Evolutionary conservation across 441 rosid species (phyloP).

Genomic region (Biscutella auriculata): DNA sequence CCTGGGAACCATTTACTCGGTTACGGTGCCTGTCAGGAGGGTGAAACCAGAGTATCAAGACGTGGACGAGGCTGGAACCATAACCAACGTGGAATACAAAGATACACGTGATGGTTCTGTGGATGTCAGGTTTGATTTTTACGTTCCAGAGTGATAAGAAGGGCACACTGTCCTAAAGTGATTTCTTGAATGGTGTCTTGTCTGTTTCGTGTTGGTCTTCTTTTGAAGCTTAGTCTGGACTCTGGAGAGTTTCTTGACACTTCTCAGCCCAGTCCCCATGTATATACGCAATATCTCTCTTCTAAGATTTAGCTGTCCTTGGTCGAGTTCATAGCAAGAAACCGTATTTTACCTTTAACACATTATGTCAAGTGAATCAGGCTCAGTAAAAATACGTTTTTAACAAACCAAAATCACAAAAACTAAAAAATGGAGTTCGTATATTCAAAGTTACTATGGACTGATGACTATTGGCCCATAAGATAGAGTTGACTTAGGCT

Average conservation of each 20-base stretch:
- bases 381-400: too few relatives aligned
- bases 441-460: too few relatives aligned
- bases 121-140: slow-evolving; percentile 88
- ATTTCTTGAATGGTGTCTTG: slow-evolving; percentile 7
- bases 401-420: too few relatives aligned
- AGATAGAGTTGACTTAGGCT: too few relatives aligned
- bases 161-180: not conserved
- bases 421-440: too few relatives aligned
- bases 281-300: slow-evolving; percentile 27
- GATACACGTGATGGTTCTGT: slow-evolving; percentile 73
- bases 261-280: not conserved
- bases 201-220: slow-evolving; percentile 12
- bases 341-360: not conserved
- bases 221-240: slow-evolving; percentile 8
- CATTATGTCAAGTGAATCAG: not conserved
- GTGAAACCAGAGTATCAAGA: slow-evolving; percentile 81
- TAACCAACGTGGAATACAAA: slow-evolving; percentile 66
- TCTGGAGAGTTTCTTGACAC: slow-evolving; percentile 16
- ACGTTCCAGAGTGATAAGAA: slow-evolving; percentile 44
- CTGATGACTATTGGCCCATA: too few relatives aligned
- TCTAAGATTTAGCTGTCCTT: not conserved
- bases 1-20: slow-evolving; percentile 86
- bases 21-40: slow-evolving; percentile 81
- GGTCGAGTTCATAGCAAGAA: not conserved
- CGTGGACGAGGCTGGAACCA: slow-evolving; percentile 45